Conservation (phyloP, 306 rosid species). For the Crataegus laevigata region DNA sequence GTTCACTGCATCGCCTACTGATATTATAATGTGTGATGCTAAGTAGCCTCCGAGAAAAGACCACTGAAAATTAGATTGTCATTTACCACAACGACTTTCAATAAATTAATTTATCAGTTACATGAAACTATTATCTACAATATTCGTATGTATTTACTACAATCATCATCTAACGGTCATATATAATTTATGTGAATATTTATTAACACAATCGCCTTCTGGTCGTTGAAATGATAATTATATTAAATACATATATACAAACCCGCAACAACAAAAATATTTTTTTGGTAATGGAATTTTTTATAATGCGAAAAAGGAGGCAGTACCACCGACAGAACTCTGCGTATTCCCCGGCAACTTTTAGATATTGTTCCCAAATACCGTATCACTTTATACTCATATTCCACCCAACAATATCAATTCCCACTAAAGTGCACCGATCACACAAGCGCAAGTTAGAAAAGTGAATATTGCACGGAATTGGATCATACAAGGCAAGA, state of each 20-base stretch:
- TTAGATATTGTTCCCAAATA: constrained; percentile 27
- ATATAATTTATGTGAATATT: neutral
- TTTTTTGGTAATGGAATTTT: neutral
- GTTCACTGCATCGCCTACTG: too few species aligned
- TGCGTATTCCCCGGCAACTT: constrained; percentile 52
- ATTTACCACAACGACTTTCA: neutral
- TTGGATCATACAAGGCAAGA: neutral
- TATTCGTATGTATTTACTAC: neutral
- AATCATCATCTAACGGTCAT: too few species aligned
- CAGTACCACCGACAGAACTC: constrained; percentile 35
- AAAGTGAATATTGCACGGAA: neutral
- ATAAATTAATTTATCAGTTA: neutral
- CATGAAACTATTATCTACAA: neutral
- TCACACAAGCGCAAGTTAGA: constrained; percentile 19
- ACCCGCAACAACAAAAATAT: neutral
- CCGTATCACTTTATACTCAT: constrained; percentile 7
- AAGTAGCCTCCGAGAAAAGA: neutral
- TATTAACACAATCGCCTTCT: too few species aligned
- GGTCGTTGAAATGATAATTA: too few species aligned
- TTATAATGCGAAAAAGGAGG: neutral
- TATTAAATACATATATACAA: neutral
- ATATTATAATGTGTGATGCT: neutral
- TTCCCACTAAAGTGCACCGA: neutral
- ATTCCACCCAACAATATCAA: neutral
- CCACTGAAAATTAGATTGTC: neutral